Conservation (phyloP, 2,329 filamentous ascomycete species). For the Penicillium thymicola region DNA sequence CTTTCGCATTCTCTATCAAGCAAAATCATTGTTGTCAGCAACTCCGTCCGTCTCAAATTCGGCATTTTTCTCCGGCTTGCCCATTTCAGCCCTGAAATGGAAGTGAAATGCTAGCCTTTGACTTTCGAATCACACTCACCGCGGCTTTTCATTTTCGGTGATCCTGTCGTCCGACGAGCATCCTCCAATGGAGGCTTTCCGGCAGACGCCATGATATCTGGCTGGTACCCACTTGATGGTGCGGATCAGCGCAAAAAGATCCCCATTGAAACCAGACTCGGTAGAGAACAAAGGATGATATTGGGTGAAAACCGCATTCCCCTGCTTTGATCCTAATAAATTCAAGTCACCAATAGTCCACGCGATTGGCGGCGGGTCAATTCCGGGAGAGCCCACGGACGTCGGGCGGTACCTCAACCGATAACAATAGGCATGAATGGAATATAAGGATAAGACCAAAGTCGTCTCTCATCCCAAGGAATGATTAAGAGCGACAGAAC, state of each 20-base stretch:
- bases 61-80: slow-evolving; percentile 3
- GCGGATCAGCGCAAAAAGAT: slow-evolving; percentile 37
- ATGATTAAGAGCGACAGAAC: slow-evolving; percentile 16
- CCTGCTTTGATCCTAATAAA: slow-evolving; percentile 19
- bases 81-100: neutral
- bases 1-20: slow-evolving; percentile 68
- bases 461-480: slow-evolving; percentile 17
- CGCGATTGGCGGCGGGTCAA: slow-evolving; percentile 20
- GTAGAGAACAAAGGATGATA: slow-evolving; percentile 27
- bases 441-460: slow-evolving; percentile 15
- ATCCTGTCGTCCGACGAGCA: slow-evolving; percentile 44
- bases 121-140: slow-evolving; percentile 35
- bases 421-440: slow-evolving; percentile 8
- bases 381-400: slow-evolving; percentile 11
- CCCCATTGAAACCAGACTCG: slow-evolving; percentile 40
- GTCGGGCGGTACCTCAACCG: slow-evolving; percentile 7
- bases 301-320: slow-evolving; percentile 40
- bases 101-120: neutral
- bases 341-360: slow-evolving; percentile 14
- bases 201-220: slow-evolving; percentile 42
- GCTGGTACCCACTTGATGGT: slow-evolving; percentile 31
- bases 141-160: slow-evolving; percentile 49
- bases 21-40: slow-evolving; percentile 8
- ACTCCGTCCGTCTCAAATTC: neutral
- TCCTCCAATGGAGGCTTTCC: slow-evolving; percentile 46